Evolutionary conservation across 768 basidiomycete species (phyloP), one percentile per base, ranked within the genome.

Genomic region (Phlegmacium glaucopus): DNA sequence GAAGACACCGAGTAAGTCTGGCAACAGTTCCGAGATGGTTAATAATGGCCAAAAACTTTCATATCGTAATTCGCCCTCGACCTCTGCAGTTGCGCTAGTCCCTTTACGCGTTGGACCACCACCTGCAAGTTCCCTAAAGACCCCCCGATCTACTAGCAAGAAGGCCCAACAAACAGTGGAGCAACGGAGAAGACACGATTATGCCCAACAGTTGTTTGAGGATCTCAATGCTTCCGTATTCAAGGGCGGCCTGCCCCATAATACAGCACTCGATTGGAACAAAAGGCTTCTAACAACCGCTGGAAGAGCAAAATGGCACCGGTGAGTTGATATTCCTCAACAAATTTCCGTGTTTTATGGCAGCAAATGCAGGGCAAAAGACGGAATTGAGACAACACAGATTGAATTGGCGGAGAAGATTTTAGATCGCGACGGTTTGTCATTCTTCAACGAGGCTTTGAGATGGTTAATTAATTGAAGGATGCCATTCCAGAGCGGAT

Each of bases 351-450:
- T n/a, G 32, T 34, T n/a, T 11, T 34, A 11, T 10, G n/a, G 32
- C 3, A n/a, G 6, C 32, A 22, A 22, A 11, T 56, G 52, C 46
- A 85, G 81, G 39, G 77, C 76, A 15, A 71, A 73, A 39, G 75
- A 85, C 9, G 85, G 85, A 8, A 65, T 71, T n/a, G 69, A 82
- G 45, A 76, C 67, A 5, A 76, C 76, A 1, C 76, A 79, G 55
- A 91, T 94, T 47, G 82, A 90, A 56, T 69, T 94, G n/a, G 87
- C 90, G 4, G 76, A 78, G 39, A 94, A 94, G 61, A 83, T 94
- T 25, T 63, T 93, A 49, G 88, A 89, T 52, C 79, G 76, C 42
- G 78, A 87, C 54, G 87, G 90, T 89, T 47, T 48, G 72, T 8
- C 17, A 13, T 22, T 10, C 11, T 47, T 27, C 22, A 6, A 16